A percentile compares a stretch with the other conserved stretches of the same genome.
These are phyloP conservation scores for Cyclotella atomus DNA, from an alignment of 108 stramenopile species.

Conservation along the genomic window DNA sequence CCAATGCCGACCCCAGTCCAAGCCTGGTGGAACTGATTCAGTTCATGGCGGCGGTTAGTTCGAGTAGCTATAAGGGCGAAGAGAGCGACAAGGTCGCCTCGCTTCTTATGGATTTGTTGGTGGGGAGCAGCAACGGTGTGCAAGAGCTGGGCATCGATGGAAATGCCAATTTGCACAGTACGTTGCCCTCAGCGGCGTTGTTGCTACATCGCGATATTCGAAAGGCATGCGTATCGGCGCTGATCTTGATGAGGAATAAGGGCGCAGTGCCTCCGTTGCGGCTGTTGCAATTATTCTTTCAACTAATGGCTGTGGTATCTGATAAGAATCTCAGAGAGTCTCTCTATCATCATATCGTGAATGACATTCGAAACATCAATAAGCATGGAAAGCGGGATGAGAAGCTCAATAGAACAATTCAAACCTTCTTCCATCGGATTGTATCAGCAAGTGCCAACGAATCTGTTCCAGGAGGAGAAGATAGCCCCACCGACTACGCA, in stretches of 20 bases:
- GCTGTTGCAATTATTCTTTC: conserved; percentile 91
- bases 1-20: conserved; percentile 73
- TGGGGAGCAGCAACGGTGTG: conserved; percentile 43
- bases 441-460: conserved; percentile 52
- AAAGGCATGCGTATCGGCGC: conserved; percentile 83
- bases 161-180: conserved; percentile 21
- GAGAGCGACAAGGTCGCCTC: conserved; percentile 78
- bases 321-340: conserved; percentile 90
- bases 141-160: conserved; percentile 10
- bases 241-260: conserved; percentile 93
- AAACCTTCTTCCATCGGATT: conserved; percentile 83
- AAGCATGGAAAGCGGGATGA: conserved; percentile 82
- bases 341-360: conserved; percentile 90
- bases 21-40: conserved; percentile 87
- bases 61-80: conserved; percentile 74
- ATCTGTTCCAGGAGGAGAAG: conserved; percentile 33
- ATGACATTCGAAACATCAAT: conserved; percentile 91
- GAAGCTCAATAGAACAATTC: conserved; percentile 83
- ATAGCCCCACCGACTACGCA: conserved; percentile 71
- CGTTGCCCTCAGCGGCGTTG: conserved; percentile 63
- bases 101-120: conserved; percentile 81
- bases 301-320: conserved; percentile 84
- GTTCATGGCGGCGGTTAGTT: conserved; percentile 88
- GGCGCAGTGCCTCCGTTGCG: conserved; percentile 81
- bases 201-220: conserved; percentile 89